Base-by-base conservation (phyloP, 2,329 filamentous ascomycete genomes). In the Geosmithia putterillii region DNA sequence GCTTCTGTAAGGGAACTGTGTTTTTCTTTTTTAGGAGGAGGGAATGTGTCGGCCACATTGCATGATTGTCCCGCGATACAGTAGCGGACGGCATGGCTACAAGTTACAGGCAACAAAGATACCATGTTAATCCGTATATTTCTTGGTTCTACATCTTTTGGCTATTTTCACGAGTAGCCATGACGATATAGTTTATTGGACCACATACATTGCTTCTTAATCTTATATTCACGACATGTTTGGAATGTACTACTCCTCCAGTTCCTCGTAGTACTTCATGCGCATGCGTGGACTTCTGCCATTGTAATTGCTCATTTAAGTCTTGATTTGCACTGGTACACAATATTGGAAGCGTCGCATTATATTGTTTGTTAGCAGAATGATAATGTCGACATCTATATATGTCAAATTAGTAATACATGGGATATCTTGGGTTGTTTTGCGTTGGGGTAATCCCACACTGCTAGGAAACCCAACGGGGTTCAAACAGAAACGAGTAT, bases 1-100 rank as follows among this genome's bases (percentile, higher is more conserved):
- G 35, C 18, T 47, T 17, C 19, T 46, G 35, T 48, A 46, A 48
- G 34, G 37, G 39, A 41, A 32, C 18, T 21, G n/a, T 38, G 17
- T 12, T 38, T 32, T 32, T 25, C 23, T 25, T 32, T 32, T 32
- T 32, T 12, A 32, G 10, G 5, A 32, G 28, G 28, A 32, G 28
- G 28, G 15, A 32, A 32, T 32, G 28, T 32, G 28, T 32, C 28
- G 6, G 28, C 15, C 28, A 32, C 28, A 25, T 7, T 25, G 23
- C 23, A 32, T 32, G 28, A 7, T 32, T 32, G 28, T 7, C 28
- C 28, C 10, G 28, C 28, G 10, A 32, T 32, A 12, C 28, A 12
- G 28, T 32, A 32, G 28, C 28, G 10, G 28, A 6, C 15, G 28
- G 10, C 15, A 32, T 32, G 28, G 28, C 28, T 32, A 32, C n/a